Conservation (phyloP, 176 grass and related monocot genomes). For the Musa acuminata region DNA sequence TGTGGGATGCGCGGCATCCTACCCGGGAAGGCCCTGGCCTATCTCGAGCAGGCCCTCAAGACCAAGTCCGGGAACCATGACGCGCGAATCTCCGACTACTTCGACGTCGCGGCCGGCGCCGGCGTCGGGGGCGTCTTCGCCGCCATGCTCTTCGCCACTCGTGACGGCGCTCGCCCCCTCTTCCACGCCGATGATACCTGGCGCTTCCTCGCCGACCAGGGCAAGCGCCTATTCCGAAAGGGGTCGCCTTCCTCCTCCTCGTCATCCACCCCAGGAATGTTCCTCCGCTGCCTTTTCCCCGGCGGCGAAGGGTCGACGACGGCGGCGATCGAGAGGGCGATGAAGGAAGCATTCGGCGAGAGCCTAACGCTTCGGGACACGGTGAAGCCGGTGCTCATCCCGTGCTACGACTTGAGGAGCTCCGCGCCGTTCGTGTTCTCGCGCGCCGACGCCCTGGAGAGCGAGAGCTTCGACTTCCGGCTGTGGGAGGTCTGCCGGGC, state of each 20-base stretch:
- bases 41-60: slow-evolving; percentile 68
- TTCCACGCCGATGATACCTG: slow-evolving; percentile 87
- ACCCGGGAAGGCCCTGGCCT: slow-evolving; percentile 58
- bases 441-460: slow-evolving; percentile 90
- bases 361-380: slow-evolving; percentile 79
- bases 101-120: slow-evolving; percentile 81
- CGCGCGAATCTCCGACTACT: slow-evolving; percentile 80
- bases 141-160: slow-evolving; percentile 35
- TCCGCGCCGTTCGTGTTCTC: slow-evolving; percentile 86
- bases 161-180: no score
- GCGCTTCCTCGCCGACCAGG: slow-evolving; percentile 70
- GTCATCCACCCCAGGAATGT: not conserved
- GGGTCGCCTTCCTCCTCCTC: slow-evolving; percentile 28
- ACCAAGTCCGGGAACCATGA: slow-evolving; percentile 52
- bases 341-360: slow-evolving; percentile 67
- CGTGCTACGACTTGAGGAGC: slow-evolving; percentile 77
- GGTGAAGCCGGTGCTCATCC: slow-evolving; percentile 85
- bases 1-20: slow-evolving; percentile 54
- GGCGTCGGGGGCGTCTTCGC: slow-evolving; percentile 81
- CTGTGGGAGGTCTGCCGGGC: slow-evolving; percentile 92
- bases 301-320: slow-evolving; percentile 32
- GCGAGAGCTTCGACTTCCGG: slow-evolving; percentile 89
- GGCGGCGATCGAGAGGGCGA: slow-evolving; percentile 44
- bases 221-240: slow-evolving; percentile 42
- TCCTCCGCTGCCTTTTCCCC: not conserved